Conservation (phyloP, 176 grass and related monocot species). For the Bolboschoenus planiculmis region DNA sequence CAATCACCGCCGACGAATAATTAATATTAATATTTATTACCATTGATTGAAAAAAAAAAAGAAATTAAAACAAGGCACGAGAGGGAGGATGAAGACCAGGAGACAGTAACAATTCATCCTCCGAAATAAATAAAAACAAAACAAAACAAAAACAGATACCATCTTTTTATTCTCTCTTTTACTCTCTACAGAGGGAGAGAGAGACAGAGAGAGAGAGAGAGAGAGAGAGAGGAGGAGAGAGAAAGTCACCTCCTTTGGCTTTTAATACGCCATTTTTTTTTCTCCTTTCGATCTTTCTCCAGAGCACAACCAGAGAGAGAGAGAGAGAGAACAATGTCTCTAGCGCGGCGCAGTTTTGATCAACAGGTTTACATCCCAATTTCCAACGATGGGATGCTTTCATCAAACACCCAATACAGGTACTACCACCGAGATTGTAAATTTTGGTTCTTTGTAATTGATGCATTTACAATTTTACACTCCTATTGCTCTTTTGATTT, state of each 20-base stretch:
- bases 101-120: background rate
- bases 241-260: slow-evolving; percentile 20
- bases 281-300: background rate
- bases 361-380: slow-evolving; percentile 7
- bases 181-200: background rate
- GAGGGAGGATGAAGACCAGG: background rate
- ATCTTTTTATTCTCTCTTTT: background rate
- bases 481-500: background rate
- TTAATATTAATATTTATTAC: background rate
- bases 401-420: slow-evolving; percentile 20
- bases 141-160: background rate
- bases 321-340: background rate
- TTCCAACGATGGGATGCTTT: background rate
- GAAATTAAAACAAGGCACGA: background rate
- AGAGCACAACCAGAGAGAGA: background rate
- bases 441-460: background rate
- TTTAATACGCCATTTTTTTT: background rate
- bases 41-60: too few relatives aligned
- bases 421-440: background rate
- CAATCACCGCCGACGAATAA: background rate
- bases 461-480: background rate
- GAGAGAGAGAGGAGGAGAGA: slow-evolving; percentile 1
- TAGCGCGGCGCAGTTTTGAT: slow-evolving; percentile 14
- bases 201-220: slow-evolving; percentile 13
- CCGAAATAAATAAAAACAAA: background rate